Base-by-base conservation (phyloP, 164 flowering plant genomes). In the Cinnamomum micranthum region DNA sequence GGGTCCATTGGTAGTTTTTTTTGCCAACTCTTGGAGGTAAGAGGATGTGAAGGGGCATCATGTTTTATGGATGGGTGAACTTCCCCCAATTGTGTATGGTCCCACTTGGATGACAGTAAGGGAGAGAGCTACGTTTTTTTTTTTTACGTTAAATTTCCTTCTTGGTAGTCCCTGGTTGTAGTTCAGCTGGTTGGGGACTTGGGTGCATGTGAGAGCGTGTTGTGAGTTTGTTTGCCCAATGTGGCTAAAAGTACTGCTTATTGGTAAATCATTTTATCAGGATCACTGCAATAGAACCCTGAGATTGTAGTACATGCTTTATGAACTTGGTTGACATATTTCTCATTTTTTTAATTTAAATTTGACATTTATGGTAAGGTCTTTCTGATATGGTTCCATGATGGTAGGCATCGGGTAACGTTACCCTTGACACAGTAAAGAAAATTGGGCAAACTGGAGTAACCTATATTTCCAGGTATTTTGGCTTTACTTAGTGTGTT, bases 391-490 rank as follows among this genome's bases (percentile, higher is more conserved):
- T 6, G 55, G 22, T 13, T 10, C 11, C 77, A 65, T 77, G 69
- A 4, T 80, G 64, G 71, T 88, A 95, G 97, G 97, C 97, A 76
- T 95, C 97, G 11, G 99, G 97, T 55, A 93, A 95, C 84, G 95
- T 95, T 76, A 92, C 97, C 73, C 87, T 91, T 72, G 90, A 91
- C 65, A 88, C 97, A 0, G 94, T 93, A 55, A 89, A 87, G 74
- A 86, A 84, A 80, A 95, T 93, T 84, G 99, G 99, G 71, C 95
- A 90, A 79, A 90, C 93, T 60, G 97, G 99, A 47, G 99, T 93
- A 41, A 91, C 97, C 70, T 95, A 84, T 84, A 92, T 93, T 74
- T 93, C 97, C 10, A 93, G 99, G 99, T 92, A 86, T 76, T 10
- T 11, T 17, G n/a, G 28, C 67, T 41, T 59, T 69, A 27, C 64